Conservation (phyloP, 805 yeast genomes). For the Clavispora asparagi region DNA sequence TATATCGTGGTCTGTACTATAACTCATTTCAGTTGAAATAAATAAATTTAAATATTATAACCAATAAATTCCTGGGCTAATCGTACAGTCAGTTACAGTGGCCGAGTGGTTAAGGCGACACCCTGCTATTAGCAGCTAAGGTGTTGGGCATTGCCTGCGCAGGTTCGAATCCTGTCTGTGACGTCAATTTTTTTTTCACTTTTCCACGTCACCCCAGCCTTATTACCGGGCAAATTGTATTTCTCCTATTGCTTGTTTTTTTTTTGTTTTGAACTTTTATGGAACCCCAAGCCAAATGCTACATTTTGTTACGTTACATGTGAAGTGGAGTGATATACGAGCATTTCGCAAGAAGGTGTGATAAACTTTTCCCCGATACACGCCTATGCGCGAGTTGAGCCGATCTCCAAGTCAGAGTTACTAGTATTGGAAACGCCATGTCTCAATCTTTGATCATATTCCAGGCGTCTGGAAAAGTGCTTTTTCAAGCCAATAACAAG, state of each 20-base stretch:
- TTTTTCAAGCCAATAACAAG: slow-evolving; percentile 32
- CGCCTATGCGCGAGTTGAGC: not conserved
- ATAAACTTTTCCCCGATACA: not conserved
- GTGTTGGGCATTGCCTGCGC: slow-evolving; percentile 60
- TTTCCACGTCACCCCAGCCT: too few species aligned
- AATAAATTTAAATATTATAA: too few species aligned
- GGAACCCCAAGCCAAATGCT: too few species aligned
- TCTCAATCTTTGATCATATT: slow-evolving; percentile 37
- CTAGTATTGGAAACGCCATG: slow-evolving; percentile 16
- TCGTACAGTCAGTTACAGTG: slow-evolving; percentile 49
- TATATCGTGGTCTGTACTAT: too few species aligned
- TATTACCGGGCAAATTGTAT: too few species aligned
- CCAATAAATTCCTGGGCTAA: not conserved
- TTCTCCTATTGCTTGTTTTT: too few species aligned
- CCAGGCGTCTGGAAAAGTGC: slow-evolving; percentile 30
- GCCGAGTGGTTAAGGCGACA: slow-evolving; percentile 94
- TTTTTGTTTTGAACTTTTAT: too few species aligned
- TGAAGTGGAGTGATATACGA: not conserved
- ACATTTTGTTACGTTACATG: too few species aligned
- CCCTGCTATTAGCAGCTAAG: slow-evolving; percentile 61
- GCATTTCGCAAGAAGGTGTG: not conserved
- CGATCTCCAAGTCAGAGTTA: not conserved
- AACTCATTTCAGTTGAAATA: too few species aligned
- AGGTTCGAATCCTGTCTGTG: slow-evolving; percentile 99
- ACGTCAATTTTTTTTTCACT: slow-evolving; percentile 71